Conservation (phyloP, 78 protist species). For the Polysphondylium violaceum region DNA sequence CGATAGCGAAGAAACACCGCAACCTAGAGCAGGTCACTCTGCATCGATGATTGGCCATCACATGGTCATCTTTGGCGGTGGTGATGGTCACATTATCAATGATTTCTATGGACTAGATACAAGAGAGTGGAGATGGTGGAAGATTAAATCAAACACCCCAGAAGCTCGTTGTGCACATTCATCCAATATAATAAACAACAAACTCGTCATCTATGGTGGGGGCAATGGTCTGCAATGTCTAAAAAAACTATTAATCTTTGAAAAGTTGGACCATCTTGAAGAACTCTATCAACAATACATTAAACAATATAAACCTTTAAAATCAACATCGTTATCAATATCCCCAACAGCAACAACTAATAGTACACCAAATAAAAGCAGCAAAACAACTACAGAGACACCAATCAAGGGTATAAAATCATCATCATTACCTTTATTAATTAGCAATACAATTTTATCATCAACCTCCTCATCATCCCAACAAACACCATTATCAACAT, state of each 20-base stretch:
- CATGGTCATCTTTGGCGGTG: slow-evolving; percentile 75
- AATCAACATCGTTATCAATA: background rate
- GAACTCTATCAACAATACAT: slow-evolving; percentile 30
- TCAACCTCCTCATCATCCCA: too few relatives aligned
- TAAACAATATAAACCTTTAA: background rate
- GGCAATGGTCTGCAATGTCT: slow-evolving; percentile 75
- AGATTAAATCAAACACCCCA: slow-evolving; percentile 17
- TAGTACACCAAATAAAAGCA: background rate
- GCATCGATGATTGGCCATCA: slow-evolving; percentile 46
- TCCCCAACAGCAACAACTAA: background rate
- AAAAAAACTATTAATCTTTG: slow-evolving; percentile 35
- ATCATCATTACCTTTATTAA: background rate
- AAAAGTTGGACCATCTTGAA: slow-evolving; percentile 30
- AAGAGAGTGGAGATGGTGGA: slow-evolving; percentile 60
- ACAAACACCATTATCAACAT: too few relatives aligned
- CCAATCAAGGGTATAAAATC: too few relatives aligned
- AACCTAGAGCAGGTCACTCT: slow-evolving; percentile 77
- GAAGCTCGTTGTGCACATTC: slow-evolving; percentile 76
- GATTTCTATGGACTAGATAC: slow-evolving; percentile 51
- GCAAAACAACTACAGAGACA: too few relatives aligned
- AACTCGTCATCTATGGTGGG: slow-evolving; percentile 62
- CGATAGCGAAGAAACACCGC: slow-evolving; percentile 16
- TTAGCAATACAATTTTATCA: background rate
- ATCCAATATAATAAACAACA: slow-evolving; percentile 15
- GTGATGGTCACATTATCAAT: slow-evolving; percentile 72